Conservation (phyloP, 2,329 filamentous ascomycete species). For the Aspergillus pseudoviridinutans region DNA sequence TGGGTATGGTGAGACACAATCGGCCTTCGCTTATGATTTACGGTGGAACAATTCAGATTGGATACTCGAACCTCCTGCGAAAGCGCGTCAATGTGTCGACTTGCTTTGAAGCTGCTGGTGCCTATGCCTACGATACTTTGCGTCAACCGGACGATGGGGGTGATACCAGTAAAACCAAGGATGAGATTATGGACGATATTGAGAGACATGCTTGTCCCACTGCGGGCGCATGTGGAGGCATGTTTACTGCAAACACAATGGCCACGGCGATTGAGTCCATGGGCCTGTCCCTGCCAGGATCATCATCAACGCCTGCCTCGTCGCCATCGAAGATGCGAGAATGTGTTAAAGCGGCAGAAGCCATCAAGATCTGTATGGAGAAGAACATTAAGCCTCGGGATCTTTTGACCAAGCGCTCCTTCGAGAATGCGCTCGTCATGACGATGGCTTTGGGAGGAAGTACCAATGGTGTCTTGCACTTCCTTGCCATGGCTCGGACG, state of each 20-base stretch:
- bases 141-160: constrained; percentile 63
- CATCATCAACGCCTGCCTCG: constrained; percentile 75
- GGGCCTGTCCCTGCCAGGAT: constrained; percentile 77
- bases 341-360: constrained; percentile 74
- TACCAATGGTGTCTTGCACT: constrained; percentile 84
- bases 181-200: constrained; percentile 80
- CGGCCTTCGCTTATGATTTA: constrained; percentile 94
- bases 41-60: constrained; percentile 83
- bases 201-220: constrained; percentile 74
- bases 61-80: constrained; percentile 72
- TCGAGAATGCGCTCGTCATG: constrained; percentile 84
- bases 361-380: constrained; percentile 75
- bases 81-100: constrained; percentile 82
- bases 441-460: constrained; percentile 90
- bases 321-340: constrained; percentile 82
- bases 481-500: constrained; percentile 85
- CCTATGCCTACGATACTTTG: constrained; percentile 72
- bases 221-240: constrained; percentile 78
- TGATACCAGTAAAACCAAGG: constrained; percentile 61
- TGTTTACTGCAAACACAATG: constrained; percentile 96
- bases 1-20: constrained; percentile 88
- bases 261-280: constrained; percentile 86
- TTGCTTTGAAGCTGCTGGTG: constrained; percentile 83
- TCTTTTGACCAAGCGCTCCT: constrained; percentile 72
- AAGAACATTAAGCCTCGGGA: constrained; percentile 77